phyloP scores from a whole-genome alignment of 2,329 filamentous ascomycete genomes.

The Xylariomycetidae sp. region DNA sequence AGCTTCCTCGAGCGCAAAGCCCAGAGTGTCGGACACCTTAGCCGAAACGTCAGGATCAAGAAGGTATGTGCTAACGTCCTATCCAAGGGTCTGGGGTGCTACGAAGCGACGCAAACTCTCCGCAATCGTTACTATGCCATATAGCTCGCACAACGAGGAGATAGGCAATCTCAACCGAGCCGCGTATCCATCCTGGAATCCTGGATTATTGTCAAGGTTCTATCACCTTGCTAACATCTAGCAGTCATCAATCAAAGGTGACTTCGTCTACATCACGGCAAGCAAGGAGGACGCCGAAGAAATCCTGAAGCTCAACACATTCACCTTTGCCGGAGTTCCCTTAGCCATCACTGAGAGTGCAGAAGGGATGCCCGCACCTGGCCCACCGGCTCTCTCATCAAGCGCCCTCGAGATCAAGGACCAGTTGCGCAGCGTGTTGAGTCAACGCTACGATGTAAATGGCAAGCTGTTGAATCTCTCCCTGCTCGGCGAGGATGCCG shows the following conservation, averaged over 20 bases:
- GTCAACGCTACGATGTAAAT: constrained; percentile 63
- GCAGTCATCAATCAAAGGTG: constrained; percentile 64
- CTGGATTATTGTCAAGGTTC: constrained; percentile 33
- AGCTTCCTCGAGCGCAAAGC: constrained; percentile 68
- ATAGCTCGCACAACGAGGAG: constrained; percentile 34
- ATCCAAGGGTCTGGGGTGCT: constrained; percentile 37
- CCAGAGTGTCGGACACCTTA: constrained; percentile 42
- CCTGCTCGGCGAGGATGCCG: constrained; percentile 64
- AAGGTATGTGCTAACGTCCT: constrained; percentile 62
- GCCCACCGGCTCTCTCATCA: constrained; percentile 36
- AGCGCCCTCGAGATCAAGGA: constrained; percentile 57
- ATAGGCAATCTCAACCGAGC: constrained; percentile 29
- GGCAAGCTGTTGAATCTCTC: constrained; percentile 79
- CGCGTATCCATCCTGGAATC: constrained; percentile 31
- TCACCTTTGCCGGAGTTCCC: constrained; percentile 58
- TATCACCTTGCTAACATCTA: constrained; percentile 60
- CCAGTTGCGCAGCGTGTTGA: constrained; percentile 65
- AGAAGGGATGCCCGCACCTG: constrained; percentile 37
- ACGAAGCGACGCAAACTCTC: constrained; percentile 33
- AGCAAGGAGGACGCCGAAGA: constrained; percentile 58
- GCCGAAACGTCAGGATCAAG: constrained; percentile 57
- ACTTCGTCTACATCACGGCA: constrained; percentile 62
- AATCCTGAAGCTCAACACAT: constrained; percentile 62
- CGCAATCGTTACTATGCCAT: constrained; percentile 33
- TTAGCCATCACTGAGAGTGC: constrained; percentile 49